A percentile compares a stretch with the other conserved stretches of the same genome.
These are phyloP conservation scores for Globisporangium heterothallicum DNA, from an alignment of 352 stramenopile species.

Conservation along the genomic window DNA sequence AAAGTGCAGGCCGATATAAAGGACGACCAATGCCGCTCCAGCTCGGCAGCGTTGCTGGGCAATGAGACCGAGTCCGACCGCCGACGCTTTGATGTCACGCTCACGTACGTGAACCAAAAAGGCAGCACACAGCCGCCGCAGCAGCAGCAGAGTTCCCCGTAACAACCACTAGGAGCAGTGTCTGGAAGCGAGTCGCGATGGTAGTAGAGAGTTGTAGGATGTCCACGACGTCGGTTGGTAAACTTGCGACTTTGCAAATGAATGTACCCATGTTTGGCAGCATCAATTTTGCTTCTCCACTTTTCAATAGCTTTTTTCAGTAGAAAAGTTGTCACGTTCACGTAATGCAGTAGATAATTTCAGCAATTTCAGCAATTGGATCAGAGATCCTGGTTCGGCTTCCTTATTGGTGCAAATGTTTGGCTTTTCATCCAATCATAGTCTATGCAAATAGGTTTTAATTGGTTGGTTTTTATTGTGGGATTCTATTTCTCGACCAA, in stretches of 20 bases:
- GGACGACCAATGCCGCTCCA: slow-evolving; percentile 10
- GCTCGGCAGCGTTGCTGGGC: slow-evolving; percentile 8
- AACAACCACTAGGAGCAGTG: no score
- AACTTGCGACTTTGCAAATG: no score
- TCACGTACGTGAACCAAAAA: slow-evolving; percentile 4
- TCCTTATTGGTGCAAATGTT: not conserved
- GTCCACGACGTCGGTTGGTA: no score
- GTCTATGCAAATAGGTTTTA: not conserved
- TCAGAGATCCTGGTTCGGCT: not conserved
- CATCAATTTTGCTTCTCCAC: no score
- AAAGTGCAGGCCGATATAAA: slow-evolving; percentile 13
- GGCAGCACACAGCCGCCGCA: not conserved
- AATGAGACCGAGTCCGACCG: slow-evolving; percentile 9
- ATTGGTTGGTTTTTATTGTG: no score
- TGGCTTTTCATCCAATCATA: not conserved
- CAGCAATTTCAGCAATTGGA: not conserved
- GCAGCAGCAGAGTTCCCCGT: not conserved
- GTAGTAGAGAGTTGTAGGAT: no score
- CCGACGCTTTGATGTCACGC: slow-evolving; percentile 12
- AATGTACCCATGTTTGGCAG: no score
- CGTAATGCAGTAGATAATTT: no score
- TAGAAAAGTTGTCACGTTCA: no score
- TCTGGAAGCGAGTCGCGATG: no score
- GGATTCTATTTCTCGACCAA: no score
- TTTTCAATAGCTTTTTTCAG: no score